A percentile compares a stretch with the other conserved stretches of the same genome.
These are phyloP conservation scores for Cordyceps cicadae DNA, from an alignment of 2,329 filamentous ascomycete species.

Conservation along the genomic window DNA sequence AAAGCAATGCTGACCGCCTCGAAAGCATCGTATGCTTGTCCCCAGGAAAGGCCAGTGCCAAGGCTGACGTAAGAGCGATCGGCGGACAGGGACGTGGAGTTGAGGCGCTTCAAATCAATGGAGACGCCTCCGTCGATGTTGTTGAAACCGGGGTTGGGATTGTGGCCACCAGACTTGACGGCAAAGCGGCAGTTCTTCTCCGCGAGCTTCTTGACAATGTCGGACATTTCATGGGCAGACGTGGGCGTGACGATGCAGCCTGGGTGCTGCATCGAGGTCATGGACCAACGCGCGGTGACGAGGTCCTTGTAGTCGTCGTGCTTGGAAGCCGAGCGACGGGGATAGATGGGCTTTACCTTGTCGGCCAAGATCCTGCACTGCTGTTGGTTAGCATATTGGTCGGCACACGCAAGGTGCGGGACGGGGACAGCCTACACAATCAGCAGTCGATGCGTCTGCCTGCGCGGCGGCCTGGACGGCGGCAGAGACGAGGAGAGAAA, in stretches of 20 bases:
- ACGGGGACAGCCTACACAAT: not conserved
- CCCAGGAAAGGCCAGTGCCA: conserved; percentile 35
- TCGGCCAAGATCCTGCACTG: conserved; percentile 2
- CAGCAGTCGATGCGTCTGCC: not conserved
- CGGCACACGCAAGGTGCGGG: not conserved
- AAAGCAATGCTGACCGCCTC: conserved; percentile 30
- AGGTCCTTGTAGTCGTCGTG: conserved; percentile 9
- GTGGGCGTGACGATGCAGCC: conserved; percentile 8
- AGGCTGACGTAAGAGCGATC: conserved; percentile 29
- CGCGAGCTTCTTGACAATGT: conserved; percentile 12
- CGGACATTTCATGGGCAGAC: conserved; percentile 1
- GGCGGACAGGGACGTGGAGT: conserved; percentile 23
- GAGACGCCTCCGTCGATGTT: conserved; percentile 31
- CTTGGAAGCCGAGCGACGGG: not conserved
- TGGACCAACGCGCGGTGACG: conserved; percentile 7
- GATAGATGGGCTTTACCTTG: conserved; percentile 2
- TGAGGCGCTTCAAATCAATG: conserved; percentile 32
- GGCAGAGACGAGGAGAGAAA: not conserved
- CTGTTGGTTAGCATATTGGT: not conserved
- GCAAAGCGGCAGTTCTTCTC: conserved; percentile 29
- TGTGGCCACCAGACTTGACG: conserved; percentile 41
- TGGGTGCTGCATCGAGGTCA: conserved; percentile 9
- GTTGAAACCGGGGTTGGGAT: conserved; percentile 31
- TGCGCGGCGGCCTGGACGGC: not conserved
- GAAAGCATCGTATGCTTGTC: conserved; percentile 30